Evolutionary conservation across 805 yeast genomes (phyloP), one percentile per base, ranked within the genome.

Genomic region (Starmerella davenportii): DNA sequence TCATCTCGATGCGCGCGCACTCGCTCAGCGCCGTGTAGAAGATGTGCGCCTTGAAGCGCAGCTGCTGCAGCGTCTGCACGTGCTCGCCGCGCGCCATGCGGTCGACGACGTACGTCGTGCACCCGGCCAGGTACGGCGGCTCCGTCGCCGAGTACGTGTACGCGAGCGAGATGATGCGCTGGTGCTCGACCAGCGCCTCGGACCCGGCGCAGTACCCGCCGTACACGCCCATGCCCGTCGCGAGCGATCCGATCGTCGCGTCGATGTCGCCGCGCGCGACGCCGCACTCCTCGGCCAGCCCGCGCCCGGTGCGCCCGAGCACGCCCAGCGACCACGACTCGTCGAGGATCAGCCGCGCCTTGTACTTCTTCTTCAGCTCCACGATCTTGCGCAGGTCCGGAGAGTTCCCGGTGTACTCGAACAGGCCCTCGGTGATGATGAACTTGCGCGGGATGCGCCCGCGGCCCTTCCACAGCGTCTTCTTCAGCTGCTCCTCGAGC

Each of bases 171-270:
- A 82, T 78, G 51, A 90, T 77, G 56, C 93, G 74, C 65, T 90
- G 98, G 61, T 87, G 94, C 49, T 76, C 75, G 25, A 84, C 72
- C 82, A 90, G 81, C 39, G 76, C 76, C 20, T 63, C 58, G 31
- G 71, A 76, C 41, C 96, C 98, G 21, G 80, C 79, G 54, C 93
- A 90, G 61, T 81, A 87, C 1, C 94, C 96, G 46, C 98, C 98
- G 36, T 87, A 74, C 1, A 90, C 67, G 7, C 82, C 87, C 46
- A 87, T 66, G 0, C 93, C 66, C 34, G 68, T 67, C 14, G 94
- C 90, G 66, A 90, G 59, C 1, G 93, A 72, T 20, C 95, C 95
- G 38, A 82, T 69, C 8, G 93, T 80, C 45, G 90, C 74, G 49
- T 87, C 90, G 43, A 90, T 65, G 35, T 78, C 79, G 5, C 53